Conservation (phyloP, 2,329 filamentous ascomycete genomes). For the Fusarium sp. region DNA sequence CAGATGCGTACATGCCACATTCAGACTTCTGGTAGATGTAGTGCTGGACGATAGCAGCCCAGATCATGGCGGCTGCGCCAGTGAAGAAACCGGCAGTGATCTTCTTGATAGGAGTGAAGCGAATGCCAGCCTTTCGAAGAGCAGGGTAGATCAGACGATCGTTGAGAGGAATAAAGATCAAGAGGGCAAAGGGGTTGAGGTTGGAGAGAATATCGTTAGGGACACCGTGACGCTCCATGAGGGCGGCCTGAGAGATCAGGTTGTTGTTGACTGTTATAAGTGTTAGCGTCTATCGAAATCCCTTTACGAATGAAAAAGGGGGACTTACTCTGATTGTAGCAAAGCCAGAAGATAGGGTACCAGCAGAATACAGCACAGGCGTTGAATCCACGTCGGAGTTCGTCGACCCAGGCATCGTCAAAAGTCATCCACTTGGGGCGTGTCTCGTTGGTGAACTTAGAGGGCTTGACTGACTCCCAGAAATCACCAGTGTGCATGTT, state of each 20-base stretch:
- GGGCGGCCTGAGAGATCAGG: constrained; percentile 71
- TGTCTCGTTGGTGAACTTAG: constrained; percentile 63
- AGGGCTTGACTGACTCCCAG: constrained; percentile 78
- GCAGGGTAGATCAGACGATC: constrained; percentile 76
- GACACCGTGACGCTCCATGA: constrained; percentile 74
- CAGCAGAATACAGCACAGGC: constrained; percentile 78
- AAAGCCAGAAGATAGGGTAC: constrained; percentile 72
- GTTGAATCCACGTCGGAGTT: constrained; percentile 74
- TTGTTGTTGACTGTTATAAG: constrained; percentile 64
- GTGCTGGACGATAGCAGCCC: constrained; percentile 65
- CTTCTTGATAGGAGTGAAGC: constrained; percentile 80
- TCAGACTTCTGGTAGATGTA: constrained; percentile 73
- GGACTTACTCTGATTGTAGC: constrained; percentile 57
- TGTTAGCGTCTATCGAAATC: constrained; percentile 21
- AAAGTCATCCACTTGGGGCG: constrained; percentile 80
- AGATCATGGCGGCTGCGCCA: constrained; percentile 69
- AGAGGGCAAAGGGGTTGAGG: constrained; percentile 77
- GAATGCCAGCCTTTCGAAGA: constrained; percentile 71
- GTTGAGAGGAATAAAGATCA: constrained; percentile 79
- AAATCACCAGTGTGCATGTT: constrained; percentile 68
- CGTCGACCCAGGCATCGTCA: constrained; percentile 83
- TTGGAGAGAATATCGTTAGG: constrained; percentile 83
- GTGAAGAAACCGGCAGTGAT: constrained; percentile 77
- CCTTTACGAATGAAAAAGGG: too few species aligned
- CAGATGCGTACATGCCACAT: constrained; percentile 62